Evolutionary conservation across 257 asterid species (phyloP), one percentile per base, ranked within the genome.

Genomic region (Gentiana dahurica): DNA sequence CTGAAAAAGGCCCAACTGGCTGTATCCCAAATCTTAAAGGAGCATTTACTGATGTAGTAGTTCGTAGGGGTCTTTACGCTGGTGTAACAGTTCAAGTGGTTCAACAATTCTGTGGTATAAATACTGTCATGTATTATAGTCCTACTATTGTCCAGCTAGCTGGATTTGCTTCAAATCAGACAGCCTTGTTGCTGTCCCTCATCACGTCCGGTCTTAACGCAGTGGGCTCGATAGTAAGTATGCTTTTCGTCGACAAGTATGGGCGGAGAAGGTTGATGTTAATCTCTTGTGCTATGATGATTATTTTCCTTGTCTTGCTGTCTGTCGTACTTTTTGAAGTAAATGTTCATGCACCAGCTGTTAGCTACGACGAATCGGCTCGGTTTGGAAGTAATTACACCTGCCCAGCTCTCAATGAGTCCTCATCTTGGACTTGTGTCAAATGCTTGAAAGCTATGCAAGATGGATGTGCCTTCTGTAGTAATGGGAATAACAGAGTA

Each of bases 101-200:
- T 51, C 96, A 82, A 44, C 96, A 87, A 52, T 84, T 87, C 46
- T 94, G 85, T 4, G 94, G 94, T 51, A 87, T 87, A 51, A 87
- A 87, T 79, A 87, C 96, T 0, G 96, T 87, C 49, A 87, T 87
- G 94, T 87, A 87, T 71, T 87, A 87, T 15, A 87, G 96, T 58
- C 96, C 96, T 11, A 80, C 95, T 1, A 87, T 87, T 5, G 81
- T 87, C 12, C 95, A 87, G 60, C 71, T 78, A 0, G 96, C 96
- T 0, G 96, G 96, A 34, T 80, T 76, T 48, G 93, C 95, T 39
- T 82, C 96, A 2, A 87, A 87, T 41, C 59, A 62, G 77, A 84
- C 94, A 0, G 94, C 94, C 6, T 15, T 87, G 58, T 87, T 89
- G 1, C 87, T 87, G 36, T 84, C 96, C 5, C 87, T 87, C 33